Evolutionary conservation across 1,284 basidiomycete genomes (phyloP).

Genomic region (Papiliotrema fonsecae): DNA sequence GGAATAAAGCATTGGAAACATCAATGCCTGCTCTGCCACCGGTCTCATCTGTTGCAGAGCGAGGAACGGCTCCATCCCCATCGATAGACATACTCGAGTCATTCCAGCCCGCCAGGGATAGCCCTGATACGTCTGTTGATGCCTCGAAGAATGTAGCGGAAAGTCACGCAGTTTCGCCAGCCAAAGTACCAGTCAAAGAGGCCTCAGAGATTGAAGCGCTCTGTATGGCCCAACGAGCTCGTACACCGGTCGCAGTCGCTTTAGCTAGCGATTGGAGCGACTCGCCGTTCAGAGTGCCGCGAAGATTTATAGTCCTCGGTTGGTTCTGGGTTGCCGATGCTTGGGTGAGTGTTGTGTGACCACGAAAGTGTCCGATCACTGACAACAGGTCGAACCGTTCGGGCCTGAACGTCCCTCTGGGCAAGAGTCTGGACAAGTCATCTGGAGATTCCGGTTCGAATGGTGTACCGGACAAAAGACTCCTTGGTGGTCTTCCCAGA

Average conservation of each 20-base stretch:
- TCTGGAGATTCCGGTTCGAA: constrained; percentile 44
- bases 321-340: constrained; percentile 46
- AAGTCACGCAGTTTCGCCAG: too few relatives aligned
- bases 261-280: constrained; percentile 33
- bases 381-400: constrained; percentile 32
- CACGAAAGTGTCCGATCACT: not conserved
- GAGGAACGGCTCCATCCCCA: not conserved
- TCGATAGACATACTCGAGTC: not conserved
- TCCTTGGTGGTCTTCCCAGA: constrained; percentile 35
- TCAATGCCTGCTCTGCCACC: too few relatives aligned
- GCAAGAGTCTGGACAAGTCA: constrained; percentile 10
- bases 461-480: constrained; percentile 28
- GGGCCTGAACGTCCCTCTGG: not conserved
- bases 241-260: constrained; percentile 36
- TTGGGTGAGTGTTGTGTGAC: constrained; percentile 27
- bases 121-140: not conserved
- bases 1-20: too few relatives aligned
- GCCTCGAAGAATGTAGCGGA: not conserved
- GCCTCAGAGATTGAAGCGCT: constrained; percentile 33
- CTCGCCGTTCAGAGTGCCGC: constrained; percentile 35
- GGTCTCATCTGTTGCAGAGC: too few relatives aligned
- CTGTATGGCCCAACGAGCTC: constrained; percentile 32
- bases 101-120: not conserved
- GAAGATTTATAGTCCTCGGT: constrained; percentile 38
- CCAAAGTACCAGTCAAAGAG: not conserved